Evolutionary conservation across 768 basidiomycete species (phyloP).

Genomic region (Scleroderma bovista): DNA sequence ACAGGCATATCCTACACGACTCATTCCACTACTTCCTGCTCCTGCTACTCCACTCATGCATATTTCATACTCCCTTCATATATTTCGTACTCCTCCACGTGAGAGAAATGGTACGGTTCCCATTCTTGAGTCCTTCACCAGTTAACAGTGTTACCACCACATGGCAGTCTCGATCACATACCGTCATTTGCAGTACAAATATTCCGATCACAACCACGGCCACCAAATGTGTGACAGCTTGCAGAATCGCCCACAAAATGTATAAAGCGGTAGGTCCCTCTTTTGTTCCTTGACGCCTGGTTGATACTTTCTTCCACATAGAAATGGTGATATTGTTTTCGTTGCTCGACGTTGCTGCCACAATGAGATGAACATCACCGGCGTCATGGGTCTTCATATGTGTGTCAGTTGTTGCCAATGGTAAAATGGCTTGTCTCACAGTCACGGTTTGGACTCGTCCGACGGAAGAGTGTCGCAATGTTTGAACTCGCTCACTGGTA

Average conservation of each 20-base stretch:
- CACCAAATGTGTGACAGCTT: neutral
- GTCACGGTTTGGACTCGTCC: no score
- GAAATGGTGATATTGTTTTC: neutral
- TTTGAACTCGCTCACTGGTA: no score
- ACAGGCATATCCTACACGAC: no score
- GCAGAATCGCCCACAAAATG: neutral
- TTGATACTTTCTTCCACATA: neutral
- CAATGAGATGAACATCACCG: no score
- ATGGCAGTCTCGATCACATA: neutral
- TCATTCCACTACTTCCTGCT: no score
- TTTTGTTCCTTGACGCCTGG: neutral
- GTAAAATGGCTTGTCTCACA: no score
- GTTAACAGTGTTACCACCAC: neutral
- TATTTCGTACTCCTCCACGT: neutral
- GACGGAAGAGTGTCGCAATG: no score
- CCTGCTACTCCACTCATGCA: no score
- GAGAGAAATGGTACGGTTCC: neutral
- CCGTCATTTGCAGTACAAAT: neutral
- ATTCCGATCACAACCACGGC: neutral
- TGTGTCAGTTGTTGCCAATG: no score
- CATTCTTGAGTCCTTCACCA: neutral
- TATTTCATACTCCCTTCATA: neutral
- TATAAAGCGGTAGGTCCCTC: neutral
- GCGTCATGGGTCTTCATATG: no score
- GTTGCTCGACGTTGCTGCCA: no score